A percentile compares a stretch with the other conserved stretches of the same genome.
These are phyloP conservation scores for Zygosaccharomyces gambellarensis DNA, from an alignment of 805 yeast species.

Conservation along the genomic window DNA sequence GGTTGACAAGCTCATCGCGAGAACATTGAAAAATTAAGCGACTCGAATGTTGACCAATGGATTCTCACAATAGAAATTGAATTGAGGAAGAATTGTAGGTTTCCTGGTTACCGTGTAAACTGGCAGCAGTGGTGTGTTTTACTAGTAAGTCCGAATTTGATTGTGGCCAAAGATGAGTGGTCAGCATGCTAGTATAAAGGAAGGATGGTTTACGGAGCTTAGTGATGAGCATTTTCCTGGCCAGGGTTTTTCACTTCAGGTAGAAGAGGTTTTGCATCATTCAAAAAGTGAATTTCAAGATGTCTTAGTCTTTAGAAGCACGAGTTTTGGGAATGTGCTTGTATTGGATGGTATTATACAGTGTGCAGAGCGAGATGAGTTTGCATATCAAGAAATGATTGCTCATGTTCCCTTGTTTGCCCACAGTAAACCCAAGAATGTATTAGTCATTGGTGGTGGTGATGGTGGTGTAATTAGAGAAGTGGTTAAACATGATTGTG, in stretches of 20 bases:
- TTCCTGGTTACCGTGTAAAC: neutral
- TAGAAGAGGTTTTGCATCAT: slow-evolving; percentile 60
- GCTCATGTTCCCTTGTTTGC: slow-evolving; percentile 76
- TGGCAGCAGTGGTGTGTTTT: neutral
- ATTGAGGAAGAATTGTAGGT: neutral
- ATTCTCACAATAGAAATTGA: neutral
- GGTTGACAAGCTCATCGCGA: slow-evolving; percentile 1
- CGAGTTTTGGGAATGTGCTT: slow-evolving; percentile 77
- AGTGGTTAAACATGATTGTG: slow-evolving; percentile 65
- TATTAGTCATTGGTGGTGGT: slow-evolving; percentile 90
- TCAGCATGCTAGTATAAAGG: slow-evolving; percentile 32
- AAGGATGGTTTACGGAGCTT: slow-evolving; percentile 81
- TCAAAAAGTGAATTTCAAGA: slow-evolving; percentile 74
- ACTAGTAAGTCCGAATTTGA: neutral
- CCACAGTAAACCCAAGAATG: slow-evolving; percentile 69
- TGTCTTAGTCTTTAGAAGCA: slow-evolving; percentile 69
- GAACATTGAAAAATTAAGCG: neutral
- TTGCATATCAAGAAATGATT: slow-evolving; percentile 90
- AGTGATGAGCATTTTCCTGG: slow-evolving; percentile 77
- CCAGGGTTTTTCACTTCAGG: slow-evolving; percentile 67
- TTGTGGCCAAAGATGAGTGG: slow-evolving; percentile 2
- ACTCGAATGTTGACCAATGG: neutral
- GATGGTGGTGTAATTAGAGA: slow-evolving; percentile 94
- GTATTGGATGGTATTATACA: slow-evolving; percentile 88
- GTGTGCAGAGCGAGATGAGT: slow-evolving; percentile 89